Conservation (phyloP, 805 yeast genomes). For the Pichia occidentalis region DNA sequence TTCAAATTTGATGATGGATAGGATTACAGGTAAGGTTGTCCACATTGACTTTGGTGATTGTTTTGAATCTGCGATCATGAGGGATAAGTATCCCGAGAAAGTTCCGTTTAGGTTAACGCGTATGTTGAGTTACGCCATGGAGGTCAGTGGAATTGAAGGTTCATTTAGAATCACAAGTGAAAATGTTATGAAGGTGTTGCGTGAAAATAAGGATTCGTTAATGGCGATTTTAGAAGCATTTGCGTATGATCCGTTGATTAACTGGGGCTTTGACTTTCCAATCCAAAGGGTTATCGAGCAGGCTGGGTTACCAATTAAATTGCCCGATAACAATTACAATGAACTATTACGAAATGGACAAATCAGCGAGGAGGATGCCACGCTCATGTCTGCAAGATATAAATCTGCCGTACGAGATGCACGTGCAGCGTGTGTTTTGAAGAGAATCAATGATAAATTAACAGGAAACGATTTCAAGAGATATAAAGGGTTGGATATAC, state of each 20-base stretch:
- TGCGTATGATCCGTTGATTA: conserved; percentile 96
- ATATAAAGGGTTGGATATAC: conserved; percentile 62
- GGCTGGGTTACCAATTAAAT: conserved; percentile 49
- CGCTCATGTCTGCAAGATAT: conserved; percentile 61
- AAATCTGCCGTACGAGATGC: conserved; percentile 73
- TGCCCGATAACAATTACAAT: conserved; percentile 62
- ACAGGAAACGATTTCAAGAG: conserved; percentile 90
- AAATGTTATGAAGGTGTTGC: conserved; percentile 89
- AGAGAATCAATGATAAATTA: conserved; percentile 84
- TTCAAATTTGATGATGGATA: conserved; percentile 89
- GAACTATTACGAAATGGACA: conserved; percentile 67
- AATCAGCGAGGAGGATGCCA: conserved; percentile 72
- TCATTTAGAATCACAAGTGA: conserved; percentile 95
- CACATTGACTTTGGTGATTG: conserved; percentile 99
- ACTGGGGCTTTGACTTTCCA: conserved; percentile 97
- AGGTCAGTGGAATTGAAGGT: conserved; percentile 97
- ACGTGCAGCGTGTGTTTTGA: conserved; percentile 83
- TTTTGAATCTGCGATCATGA: conserved; percentile 93
- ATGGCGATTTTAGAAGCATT: conserved; percentile 98
- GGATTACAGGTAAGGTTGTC: conserved; percentile 89
- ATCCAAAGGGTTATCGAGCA: conserved; percentile 68
- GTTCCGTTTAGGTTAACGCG: conserved; percentile 96
- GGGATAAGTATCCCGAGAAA: conserved; percentile 97
- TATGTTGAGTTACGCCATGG: conserved; percentile 98
- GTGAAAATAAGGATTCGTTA: conserved; percentile 91